These are phyloP conservation scores for Physaria fendleri DNA, from an alignment of 345 rosid species.

Conservation along the genomic window DNA sequence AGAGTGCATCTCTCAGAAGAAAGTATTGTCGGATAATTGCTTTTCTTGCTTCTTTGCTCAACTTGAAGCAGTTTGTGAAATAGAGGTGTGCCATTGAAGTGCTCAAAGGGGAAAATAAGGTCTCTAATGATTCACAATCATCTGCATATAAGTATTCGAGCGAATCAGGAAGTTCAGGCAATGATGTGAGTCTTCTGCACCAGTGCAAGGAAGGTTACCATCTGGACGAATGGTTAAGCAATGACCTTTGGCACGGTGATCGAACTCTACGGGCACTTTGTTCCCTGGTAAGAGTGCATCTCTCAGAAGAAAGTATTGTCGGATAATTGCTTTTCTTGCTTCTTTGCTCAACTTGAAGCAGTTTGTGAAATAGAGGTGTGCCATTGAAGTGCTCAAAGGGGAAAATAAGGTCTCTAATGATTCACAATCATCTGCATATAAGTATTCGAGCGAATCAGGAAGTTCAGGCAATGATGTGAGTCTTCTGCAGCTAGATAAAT, in stretches of 20 bases:
- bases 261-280: neutral
- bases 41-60: neutral
- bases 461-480: conserved; percentile 2
- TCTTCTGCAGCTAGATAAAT: neutral
- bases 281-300: neutral
- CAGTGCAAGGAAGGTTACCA: neutral
- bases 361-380: neutral
- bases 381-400: neutral
- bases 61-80: neutral
- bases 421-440: neutral
- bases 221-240: too few species aligned
- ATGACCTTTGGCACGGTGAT: neutral
- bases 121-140: neutral
- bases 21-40: neutral
- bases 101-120: neutral
- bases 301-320: neutral
- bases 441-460: neutral
- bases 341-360: neutral
- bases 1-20: neutral
- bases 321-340: neutral
- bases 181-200: neutral
- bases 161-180: neutral
- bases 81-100: neutral
- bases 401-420: neutral
- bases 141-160: neutral